phyloP scores from a whole-genome alignment of 257 asterid genomes.

The Nyctanthes arbortristis region DNA sequence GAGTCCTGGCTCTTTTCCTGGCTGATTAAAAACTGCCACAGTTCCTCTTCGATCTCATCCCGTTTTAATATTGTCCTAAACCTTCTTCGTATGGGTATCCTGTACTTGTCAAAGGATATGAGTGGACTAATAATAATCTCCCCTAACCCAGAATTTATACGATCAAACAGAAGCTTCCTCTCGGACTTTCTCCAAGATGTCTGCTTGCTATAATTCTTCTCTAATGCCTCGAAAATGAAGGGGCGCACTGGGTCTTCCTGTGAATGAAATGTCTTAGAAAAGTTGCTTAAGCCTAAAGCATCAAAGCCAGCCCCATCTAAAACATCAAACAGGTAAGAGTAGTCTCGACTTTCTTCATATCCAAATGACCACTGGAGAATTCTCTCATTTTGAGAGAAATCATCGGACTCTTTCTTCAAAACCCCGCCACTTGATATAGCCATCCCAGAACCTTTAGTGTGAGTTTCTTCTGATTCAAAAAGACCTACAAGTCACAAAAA shows the following conservation, averaged over 20 bases:
- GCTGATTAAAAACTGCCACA: slow-evolving; percentile 55
- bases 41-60: slow-evolving; percentile 62
- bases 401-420: slow-evolving; percentile 27
- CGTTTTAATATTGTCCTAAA: slow-evolving; percentile 35
- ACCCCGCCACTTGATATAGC: slow-evolving; percentile 58
- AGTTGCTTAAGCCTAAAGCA: slow-evolving; percentile 32
- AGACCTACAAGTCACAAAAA: slow-evolving; percentile 43
- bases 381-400: slow-evolving; percentile 27
- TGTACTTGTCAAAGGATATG: slow-evolving; percentile 22
- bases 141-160: slow-evolving; percentile 49
- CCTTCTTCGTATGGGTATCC: slow-evolving; percentile 26
- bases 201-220: slow-evolving; percentile 69
- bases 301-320: slow-evolving; percentile 57
- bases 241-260: slow-evolving; percentile 48
- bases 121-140: slow-evolving; percentile 34
- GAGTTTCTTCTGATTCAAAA: slow-evolving; percentile 46
- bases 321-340: slow-evolving; percentile 70
- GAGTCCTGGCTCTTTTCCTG: slow-evolving; percentile 40
- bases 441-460: slow-evolving; percentile 62
- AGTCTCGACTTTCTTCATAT: slow-evolving; percentile 50
- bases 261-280: slow-evolving; percentile 41
- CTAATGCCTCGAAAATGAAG: slow-evolving; percentile 50
- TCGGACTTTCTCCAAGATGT: slow-evolving; percentile 60
- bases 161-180: slow-evolving; percentile 70
- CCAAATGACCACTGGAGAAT: slow-evolving; percentile 40